These are phyloP conservation scores for Diaporthe nobilis DNA, from an alignment of 2,329 filamentous ascomycete genomes.

Conservation along the genomic window DNA sequence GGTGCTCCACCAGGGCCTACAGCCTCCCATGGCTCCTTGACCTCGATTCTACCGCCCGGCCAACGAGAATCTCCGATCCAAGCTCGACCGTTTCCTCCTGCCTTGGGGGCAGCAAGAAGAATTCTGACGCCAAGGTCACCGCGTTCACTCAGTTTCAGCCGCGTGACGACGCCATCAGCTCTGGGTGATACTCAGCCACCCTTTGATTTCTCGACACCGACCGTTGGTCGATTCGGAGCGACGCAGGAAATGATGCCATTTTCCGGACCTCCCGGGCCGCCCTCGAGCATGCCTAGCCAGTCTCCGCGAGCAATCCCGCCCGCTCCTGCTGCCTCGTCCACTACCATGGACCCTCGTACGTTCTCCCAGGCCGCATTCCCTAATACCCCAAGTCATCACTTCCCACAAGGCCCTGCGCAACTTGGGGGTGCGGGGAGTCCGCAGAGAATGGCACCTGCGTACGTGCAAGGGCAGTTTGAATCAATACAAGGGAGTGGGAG, in stretches of 20 bases:
- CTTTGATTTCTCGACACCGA: conserved; percentile 46
- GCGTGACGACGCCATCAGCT: conserved; percentile 48
- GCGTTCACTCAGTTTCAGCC: conserved; percentile 65
- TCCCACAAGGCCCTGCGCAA: conserved; percentile 21
- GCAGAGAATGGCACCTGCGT: conserved; percentile 37
- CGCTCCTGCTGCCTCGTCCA: conserved; percentile 18
- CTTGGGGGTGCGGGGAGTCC: conserved; percentile 34
- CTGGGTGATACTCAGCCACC: conserved; percentile 49
- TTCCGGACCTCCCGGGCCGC: conserved; percentile 44
- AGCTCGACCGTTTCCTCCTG: conserved; percentile 35
- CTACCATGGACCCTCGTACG: conserved; percentile 42
- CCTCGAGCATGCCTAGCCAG: conserved; percentile 32
- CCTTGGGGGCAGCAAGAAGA: conserved; percentile 56
- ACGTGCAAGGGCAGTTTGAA: conserved; percentile 40
- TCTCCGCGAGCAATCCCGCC: conserved; percentile 33
- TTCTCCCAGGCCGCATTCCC: conserved; percentile 43
- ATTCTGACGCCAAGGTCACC: conserved; percentile 73
- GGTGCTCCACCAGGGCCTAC: conserved; percentile 37
- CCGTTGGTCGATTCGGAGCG: conserved; percentile 32
- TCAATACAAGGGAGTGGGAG: conserved; percentile 33
- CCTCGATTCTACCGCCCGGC: conserved; percentile 40
- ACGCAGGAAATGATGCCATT: conserved; percentile 45
- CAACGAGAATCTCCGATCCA: conserved; percentile 40
- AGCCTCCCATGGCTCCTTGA: conserved; percentile 34
- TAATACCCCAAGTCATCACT: conserved; percentile 32